Conservation (phyloP, 2,329 filamentous ascomycete genomes). For the Fusarium lateritium region DNA sequence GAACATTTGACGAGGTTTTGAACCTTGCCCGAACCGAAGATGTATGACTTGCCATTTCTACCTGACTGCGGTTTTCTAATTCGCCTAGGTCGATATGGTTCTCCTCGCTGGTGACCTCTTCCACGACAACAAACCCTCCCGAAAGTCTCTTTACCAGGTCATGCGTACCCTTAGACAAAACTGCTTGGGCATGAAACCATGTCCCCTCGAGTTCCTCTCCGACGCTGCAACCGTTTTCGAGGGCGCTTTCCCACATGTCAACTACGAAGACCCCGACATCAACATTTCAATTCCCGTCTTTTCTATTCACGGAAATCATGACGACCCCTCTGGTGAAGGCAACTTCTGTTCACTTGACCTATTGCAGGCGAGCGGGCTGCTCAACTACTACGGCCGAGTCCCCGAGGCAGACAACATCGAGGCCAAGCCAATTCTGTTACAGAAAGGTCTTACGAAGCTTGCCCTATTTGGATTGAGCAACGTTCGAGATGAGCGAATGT, state of each 20-base stretch:
- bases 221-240: constrained; percentile 94
- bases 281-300: constrained; percentile 98
- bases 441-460: constrained; percentile 93
- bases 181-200: constrained; percentile 95
- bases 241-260: constrained; percentile 91
- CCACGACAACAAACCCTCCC: constrained; percentile 97
- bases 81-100: constrained; percentile 87
- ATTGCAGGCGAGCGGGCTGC: constrained; percentile 88
- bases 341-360: constrained; percentile 92
- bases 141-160: constrained; percentile 96
- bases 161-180: constrained; percentile 95
- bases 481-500: constrained; percentile 93
- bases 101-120: constrained; percentile 95
- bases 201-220: constrained; percentile 93
- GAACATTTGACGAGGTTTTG: constrained; percentile 96
- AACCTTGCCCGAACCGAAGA: constrained; percentile 87
- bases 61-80: background rate
- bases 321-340: constrained; percentile 97
- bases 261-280: constrained; percentile 97
- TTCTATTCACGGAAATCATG: constrained; percentile 98
- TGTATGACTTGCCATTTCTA: constrained; percentile 58
- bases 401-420: constrained; percentile 96
- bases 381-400: constrained; percentile 96
- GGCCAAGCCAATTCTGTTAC: constrained; percentile 90
- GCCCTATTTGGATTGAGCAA: constrained; percentile 96